Base-by-base conservation (phyloP, 2,329 filamentous ascomycete species). In the Neurospora crassa region DNA sequence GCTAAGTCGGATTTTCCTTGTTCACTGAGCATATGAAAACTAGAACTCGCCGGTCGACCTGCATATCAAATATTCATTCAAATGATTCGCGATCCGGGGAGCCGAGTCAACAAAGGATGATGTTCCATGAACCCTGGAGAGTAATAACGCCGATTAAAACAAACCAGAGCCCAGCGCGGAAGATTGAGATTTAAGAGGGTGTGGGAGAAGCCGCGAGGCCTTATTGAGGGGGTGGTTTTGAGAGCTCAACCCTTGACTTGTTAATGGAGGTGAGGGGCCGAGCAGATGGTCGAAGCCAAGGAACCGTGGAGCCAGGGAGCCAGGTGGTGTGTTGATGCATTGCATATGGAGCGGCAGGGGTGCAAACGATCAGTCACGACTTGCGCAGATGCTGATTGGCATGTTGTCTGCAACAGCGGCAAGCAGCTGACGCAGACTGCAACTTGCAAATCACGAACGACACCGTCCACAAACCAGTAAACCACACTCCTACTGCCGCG, bases 341-440 rank as follows among this genome's bases (percentile, higher is more conserved):
- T 63, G 53, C 53, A 63, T 34, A 7, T 63, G 67, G 71, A 71
- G 73, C 42, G 53, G 53, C 68, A 74, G 70, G 73, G 69, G 71
- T 73, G 68, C 53, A 75, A 73, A 72, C 74, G 72, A 76, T 71
- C 59, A 70, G 68, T 72, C 73, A 72, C 70, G 59, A 63, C 47
- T 34, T 37, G 45, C 11, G 11, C 43, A 67, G 40, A 20, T 34
- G 18, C 20, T 72, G 67, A 74, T 76, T 76, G 76, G 76, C 67
- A 29, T 75, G 71, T 73, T 67, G 70, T 34, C 43, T 73, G 73
- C 72, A 72, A 73, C 68, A 71, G 72, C 70, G 73, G 72, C 75
- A 80, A 79, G 77, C 79, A 81, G 79, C 79, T 81, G 79, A 81
- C 79, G 80, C 78, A 77, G 78, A 76, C 78, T 76, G 72, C 63